Evolutionary conservation across 2,329 filamentous ascomycete species (phyloP).

Genomic region (Podosphaera xanthii): DNA sequence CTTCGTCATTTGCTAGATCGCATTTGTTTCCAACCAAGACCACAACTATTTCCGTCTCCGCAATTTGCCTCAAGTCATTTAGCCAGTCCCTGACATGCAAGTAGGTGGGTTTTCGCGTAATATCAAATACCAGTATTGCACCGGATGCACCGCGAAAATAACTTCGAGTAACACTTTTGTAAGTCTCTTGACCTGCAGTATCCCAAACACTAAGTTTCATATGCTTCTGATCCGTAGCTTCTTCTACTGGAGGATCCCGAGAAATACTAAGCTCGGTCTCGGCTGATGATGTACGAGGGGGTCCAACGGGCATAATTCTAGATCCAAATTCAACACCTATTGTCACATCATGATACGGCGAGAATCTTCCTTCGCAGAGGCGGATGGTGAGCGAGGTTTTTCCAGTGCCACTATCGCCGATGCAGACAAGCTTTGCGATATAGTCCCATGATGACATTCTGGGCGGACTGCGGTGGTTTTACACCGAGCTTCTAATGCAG

Average conservation of each 20-base stretch:
- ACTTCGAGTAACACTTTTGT: conserved; percentile 83
- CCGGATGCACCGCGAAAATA: conserved; percentile 48
- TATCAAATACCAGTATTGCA: conserved; percentile 81
- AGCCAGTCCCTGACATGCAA: conserved; percentile 80
- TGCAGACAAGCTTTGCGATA: conserved; percentile 95
- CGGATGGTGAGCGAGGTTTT: conserved; percentile 89
- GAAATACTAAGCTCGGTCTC: conserved; percentile 23
- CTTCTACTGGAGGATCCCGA: conserved; percentile 9
- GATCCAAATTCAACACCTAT: conserved; percentile 97
- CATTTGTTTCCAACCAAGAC: conserved; percentile 90
- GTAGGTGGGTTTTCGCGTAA: conserved; percentile 68
- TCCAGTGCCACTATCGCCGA: conserved; percentile 88
- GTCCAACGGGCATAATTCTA: conserved; percentile 74
- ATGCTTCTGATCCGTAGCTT: conserved; percentile 33
- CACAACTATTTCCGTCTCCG: conserved; percentile 85
- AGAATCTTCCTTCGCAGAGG: conserved; percentile 90
- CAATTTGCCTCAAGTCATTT: conserved; percentile 79
- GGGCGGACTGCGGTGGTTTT: conserved; percentile 20
- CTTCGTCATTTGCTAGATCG: conserved; percentile 39
- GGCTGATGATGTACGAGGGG: conserved; percentile 33
- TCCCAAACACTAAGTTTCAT: conserved; percentile 95
- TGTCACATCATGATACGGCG: conserved; percentile 83
- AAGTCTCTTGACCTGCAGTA: conserved; percentile 89
- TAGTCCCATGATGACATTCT: conserved; percentile 62
- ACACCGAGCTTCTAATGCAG: no score